Conservation (phyloP, 2,329 filamentous ascomycete species). For the Chaetomium sp. region DNA sequence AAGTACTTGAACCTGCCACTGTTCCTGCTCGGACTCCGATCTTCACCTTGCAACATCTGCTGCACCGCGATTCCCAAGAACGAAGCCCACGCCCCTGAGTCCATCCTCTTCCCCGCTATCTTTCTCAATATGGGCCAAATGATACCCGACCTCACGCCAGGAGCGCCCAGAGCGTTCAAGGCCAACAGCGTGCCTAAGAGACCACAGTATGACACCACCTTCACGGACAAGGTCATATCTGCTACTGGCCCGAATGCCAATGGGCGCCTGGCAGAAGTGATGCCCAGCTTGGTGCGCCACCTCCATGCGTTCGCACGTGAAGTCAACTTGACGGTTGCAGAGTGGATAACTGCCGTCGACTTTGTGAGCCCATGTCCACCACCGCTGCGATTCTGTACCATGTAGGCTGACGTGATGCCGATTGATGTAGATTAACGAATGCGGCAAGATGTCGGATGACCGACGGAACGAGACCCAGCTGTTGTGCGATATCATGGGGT, state of each 20-base stretch:
- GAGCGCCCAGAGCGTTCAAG: conserved; percentile 15
- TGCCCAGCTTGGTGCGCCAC: conserved; percentile 62
- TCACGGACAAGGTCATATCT: conserved; percentile 65
- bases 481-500: conserved; percentile 67
- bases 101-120: conserved; percentile 1
- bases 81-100: not conserved
- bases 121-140: conserved; percentile 30
- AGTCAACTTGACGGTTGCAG: conserved; percentile 65
- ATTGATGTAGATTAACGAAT: conserved; percentile 57
- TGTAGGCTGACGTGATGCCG: conserved; percentile 11
- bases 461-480: conserved; percentile 69
- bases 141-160: conserved; percentile 26
- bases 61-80: not conserved
- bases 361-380: conserved; percentile 45
- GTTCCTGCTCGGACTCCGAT: not conserved
- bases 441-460: conserved; percentile 63
- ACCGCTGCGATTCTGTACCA: not conserved
- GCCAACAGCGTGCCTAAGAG: conserved; percentile 19
- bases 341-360: conserved; percentile 66
- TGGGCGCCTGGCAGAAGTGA: conserved; percentile 59
- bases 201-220: conserved; percentile 42
- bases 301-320: conserved; percentile 70
- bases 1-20: conserved; percentile 11
- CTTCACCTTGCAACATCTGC: not conserved
- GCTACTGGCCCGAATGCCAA: conserved; percentile 64